Percentiles rank a stretch among this genome's conserved stretches.
Evolutionary conservation across 1,139 yeast species (phyloP).

Genomic region (Ogataea hybrid): DNA sequence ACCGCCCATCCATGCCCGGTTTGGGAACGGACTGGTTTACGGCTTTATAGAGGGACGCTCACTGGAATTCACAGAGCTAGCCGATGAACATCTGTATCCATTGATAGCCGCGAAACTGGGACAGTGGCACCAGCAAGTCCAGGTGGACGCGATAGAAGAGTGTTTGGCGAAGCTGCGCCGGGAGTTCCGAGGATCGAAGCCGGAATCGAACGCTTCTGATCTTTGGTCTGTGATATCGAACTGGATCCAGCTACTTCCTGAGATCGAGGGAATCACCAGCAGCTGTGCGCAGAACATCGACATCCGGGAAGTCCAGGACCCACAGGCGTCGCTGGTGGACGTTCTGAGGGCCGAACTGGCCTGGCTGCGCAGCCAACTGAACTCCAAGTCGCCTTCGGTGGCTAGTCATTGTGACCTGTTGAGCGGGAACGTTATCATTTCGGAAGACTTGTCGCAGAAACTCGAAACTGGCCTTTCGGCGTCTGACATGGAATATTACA

Average conservation of each 20-base stretch:
- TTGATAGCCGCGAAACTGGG: slow-evolving; percentile 68
- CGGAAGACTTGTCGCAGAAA: slow-evolving; percentile 33
- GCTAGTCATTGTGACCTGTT: slow-evolving; percentile 71
- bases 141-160: slow-evolving; percentile 46
- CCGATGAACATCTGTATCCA: slow-evolving; percentile 46
- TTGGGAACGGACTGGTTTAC: no score
- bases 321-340: slow-evolving; percentile 35
- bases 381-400: slow-evolving; percentile 50
- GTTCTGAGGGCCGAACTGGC: slow-evolving; percentile 46
- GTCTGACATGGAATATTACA: slow-evolving; percentile 18
- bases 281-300: slow-evolving; percentile 40
- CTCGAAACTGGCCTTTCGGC: slow-evolving; percentile 7
- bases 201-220: slow-evolving; percentile 27
- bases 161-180: slow-evolving; percentile 46
- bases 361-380: slow-evolving; percentile 50
- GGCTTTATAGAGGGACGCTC: slow-evolving; percentile 73
- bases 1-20: no score
- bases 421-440: slow-evolving; percentile 69
- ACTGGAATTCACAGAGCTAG: slow-evolving; percentile 54
- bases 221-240: slow-evolving; percentile 60
- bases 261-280: slow-evolving; percentile 40
- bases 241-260: slow-evolving; percentile 64
- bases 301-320: slow-evolving; percentile 17
- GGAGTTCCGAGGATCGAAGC: slow-evolving; percentile 28
- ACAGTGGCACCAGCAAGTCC: slow-evolving; percentile 60